phyloP scores from a whole-genome alignment of 495 filamentous ascomycete species.

The Aspergillus affinis region DNA sequence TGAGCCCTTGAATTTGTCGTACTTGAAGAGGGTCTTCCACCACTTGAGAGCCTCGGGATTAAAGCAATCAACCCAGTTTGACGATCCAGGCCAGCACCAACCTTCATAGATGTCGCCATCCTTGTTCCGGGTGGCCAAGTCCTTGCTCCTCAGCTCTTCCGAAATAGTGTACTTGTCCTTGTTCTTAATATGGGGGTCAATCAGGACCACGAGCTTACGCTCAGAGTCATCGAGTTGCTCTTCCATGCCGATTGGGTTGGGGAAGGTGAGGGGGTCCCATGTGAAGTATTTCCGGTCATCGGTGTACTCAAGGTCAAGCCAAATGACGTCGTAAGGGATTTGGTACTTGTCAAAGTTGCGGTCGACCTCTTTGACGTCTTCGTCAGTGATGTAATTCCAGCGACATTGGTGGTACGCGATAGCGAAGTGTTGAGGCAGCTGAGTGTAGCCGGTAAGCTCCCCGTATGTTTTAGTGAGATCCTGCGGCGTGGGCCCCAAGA shows the following conservation, averaged over 20 bases:
- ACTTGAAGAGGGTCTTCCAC: conserved; percentile 88
- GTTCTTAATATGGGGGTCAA: conserved; percentile 98
- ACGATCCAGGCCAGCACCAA: conserved; percentile 97
- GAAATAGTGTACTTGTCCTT: conserved; percentile 70
- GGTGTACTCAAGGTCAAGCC: conserved; percentile 96
- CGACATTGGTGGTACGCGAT: conserved; percentile 95
- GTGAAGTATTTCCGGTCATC: conserved; percentile 97
- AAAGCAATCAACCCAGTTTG: conserved; percentile 94
- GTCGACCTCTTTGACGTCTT: conserved; percentile 95
- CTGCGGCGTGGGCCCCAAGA: conserved; percentile 81
- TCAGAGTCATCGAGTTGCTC: conserved; percentile 79
- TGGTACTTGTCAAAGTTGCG: conserved; percentile 91
- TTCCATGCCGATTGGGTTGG: conserved; percentile 81
- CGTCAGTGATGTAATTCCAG: conserved; percentile 97
- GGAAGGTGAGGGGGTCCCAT: conserved; percentile 86
- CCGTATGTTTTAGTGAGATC: conserved; percentile 79
- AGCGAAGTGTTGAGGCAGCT: conserved; percentile 87
- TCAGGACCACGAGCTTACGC: conserved; percentile 89
- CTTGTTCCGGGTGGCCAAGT: conserved; percentile 82
- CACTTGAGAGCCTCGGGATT: conserved; percentile 82
- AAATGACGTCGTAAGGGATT: conserved; percentile 97
- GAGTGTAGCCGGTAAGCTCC: conserved; percentile 91
- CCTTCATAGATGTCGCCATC: conserved; percentile 87
- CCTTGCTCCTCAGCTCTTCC: conserved; percentile 79
- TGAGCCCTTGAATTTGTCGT: conserved; percentile 79